Evolutionary conservation across 331 rosid genomes (phyloP), one percentile per base, ranked within the genome.

Genomic region (Acacia pycnantha): DNA sequence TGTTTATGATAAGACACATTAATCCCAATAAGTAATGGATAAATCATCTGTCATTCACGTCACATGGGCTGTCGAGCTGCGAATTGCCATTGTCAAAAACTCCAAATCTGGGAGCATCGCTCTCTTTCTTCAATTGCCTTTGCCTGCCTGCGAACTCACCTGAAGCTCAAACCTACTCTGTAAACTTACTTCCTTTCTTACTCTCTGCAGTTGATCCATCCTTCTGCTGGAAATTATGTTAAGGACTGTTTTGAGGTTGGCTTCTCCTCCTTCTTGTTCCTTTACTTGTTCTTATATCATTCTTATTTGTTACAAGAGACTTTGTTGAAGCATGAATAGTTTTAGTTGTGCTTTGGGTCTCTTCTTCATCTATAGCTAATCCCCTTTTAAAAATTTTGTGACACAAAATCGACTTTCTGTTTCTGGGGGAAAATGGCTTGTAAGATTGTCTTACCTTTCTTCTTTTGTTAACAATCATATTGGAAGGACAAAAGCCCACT

Each of bases 181-280:
- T 8, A 68, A 10, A 37, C 27, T 44, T 24, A 67, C 44, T 31
- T 66, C 18, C 74, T 51, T 18, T 29, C 46, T 18, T 8, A 78
- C 27, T 41, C 76, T 73, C 44, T 79, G 71, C 47, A 19, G 50
- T 56, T 41, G 29, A 68, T 40, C 62, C 37, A 51, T 10, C 31
- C 76, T 54, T 77, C 35, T n/a, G 77, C 81, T 64, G 59, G 69
- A 84, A 80, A 82, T 14, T 71, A 91, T 91, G 93, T 43, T 87
- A 37, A 79, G 84, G 76, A 35, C 73, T 62, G 77, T 81, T 67
- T 68, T 79, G 24, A 88, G 96, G 96, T 91, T 78, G 65, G 81
- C 69, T 80, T 24, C 83, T 75, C 54, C 68, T 43, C 73, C 75
- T 72, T 70, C 44, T 27, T 4, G 12, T 77, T n/a, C 35, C 31